Evolutionary conservation across 2,329 filamentous ascomycete species (phyloP).

Genomic region (Aurifilum marmelostoma): DNA sequence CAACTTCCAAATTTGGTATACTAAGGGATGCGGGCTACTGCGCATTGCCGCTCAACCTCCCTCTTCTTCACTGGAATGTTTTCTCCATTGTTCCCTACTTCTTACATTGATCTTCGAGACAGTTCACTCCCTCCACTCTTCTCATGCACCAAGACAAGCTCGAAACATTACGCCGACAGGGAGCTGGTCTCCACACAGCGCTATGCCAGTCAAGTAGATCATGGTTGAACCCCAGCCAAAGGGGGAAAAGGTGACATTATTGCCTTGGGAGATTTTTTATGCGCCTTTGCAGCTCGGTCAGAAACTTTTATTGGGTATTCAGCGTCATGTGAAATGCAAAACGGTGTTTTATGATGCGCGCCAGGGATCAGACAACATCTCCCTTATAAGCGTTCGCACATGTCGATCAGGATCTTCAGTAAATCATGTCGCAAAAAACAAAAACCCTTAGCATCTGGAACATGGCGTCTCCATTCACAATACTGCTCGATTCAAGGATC

Average conservation of each 20-base stretch:
- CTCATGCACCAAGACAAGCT: background rate
- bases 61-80: background rate
- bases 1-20: too few species aligned
- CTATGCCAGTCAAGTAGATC: background rate
- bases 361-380: slow-evolving; percentile 15
- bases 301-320: background rate
- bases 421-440: background rate
- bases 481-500: background rate
- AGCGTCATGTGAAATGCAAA: background rate
- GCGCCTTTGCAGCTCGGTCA: background rate
- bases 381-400: too few species aligned
- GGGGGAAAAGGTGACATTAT: too few species aligned
- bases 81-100: background rate
- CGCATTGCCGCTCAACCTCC: background rate
- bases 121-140: background rate
- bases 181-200: background rate
- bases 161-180: background rate
- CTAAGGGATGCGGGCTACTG: background rate
- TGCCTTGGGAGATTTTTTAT: background rate
- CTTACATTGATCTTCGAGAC: background rate
- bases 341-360: background rate
- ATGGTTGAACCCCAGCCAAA: too few species aligned
- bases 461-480: background rate
- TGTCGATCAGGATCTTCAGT: slow-evolving; percentile 23
- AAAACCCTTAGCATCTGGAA: background rate